These are phyloP conservation scores for Petunia secreta DNA, from an alignment of 257 asterid species.

Conservation along the genomic window DNA sequence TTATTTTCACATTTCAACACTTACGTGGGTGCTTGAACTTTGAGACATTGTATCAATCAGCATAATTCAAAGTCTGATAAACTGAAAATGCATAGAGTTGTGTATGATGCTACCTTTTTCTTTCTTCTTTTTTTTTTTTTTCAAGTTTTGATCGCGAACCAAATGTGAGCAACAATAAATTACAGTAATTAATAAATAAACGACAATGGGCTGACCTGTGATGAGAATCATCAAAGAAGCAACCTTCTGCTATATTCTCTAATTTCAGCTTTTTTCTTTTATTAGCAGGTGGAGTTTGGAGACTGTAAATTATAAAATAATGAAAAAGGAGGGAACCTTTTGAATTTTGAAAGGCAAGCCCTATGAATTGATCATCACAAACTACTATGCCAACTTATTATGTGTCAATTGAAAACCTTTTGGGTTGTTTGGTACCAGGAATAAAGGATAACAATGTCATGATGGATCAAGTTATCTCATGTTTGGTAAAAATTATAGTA, in stretches of 20 bases:
- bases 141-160: not conserved
- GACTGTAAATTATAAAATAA: not conserved
- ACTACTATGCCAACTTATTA: too few relatives aligned
- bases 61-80: not conserved
- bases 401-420: too few relatives aligned
- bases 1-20: too few relatives aligned
- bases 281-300: not conserved
- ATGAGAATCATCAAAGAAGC: not conserved
- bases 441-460: too few relatives aligned
- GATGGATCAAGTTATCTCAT: too few relatives aligned
- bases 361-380: not conserved
- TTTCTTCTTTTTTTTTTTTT: too few relatives aligned
- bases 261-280: not conserved
- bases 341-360: constrained; percentile 17
- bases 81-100: not conserved
- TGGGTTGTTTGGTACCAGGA: too few relatives aligned
- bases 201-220: not conserved
- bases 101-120: not conserved
- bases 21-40: too few relatives aligned
- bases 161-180: too few relatives aligned
- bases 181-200: not conserved
- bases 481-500: too few relatives aligned
- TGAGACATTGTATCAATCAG: not conserved
- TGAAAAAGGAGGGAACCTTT: constrained; percentile 15
- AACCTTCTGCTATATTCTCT: not conserved